Percentiles rank a stretch among this genome's conserved stretches.
These are phyloP conservation scores for Mucor circinelloides DNA, from an alignment of 371 early-diverging fungal species.

Conservation along the genomic window DNA sequence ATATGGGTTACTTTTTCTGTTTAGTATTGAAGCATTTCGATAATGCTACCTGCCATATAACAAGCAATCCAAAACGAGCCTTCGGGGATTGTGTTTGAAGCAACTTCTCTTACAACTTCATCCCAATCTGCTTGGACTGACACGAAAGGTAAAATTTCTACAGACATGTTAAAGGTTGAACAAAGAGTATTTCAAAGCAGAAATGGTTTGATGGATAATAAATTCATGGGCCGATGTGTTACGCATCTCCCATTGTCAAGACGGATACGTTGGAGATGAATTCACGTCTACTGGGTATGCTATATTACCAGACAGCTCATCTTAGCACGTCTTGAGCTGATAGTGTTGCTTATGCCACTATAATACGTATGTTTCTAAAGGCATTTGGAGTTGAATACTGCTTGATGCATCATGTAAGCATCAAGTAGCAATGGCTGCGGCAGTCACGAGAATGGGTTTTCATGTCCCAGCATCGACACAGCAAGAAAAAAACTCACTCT, in stretches of 20 bases:
- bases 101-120: slow-evolving; percentile 35
- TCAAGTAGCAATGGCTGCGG: background rate
- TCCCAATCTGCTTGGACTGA: slow-evolving; percentile 52
- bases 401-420: background rate
- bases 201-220: background rate
- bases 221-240: slow-evolving; percentile 1
- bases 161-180: slow-evolving; percentile 7
- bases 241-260: background rate
- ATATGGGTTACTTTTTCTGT: background rate
- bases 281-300: background rate
- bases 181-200: background rate
- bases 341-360: background rate
- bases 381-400: background rate
- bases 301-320: background rate
- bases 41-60: slow-evolving; percentile 46
- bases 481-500: background rate
- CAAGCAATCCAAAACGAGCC: slow-evolving; percentile 60
- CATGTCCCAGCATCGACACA: background rate
- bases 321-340: background rate
- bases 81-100: slow-evolving; percentile 23
- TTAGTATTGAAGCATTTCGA: background rate
- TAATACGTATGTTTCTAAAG: background rate
- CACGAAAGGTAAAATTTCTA: slow-evolving; percentile 31
- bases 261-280: background rate
- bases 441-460: background rate